Evolutionary conservation across 805 yeast genomes (phyloP).

Genomic region (Suhomyces prunicola): DNA sequence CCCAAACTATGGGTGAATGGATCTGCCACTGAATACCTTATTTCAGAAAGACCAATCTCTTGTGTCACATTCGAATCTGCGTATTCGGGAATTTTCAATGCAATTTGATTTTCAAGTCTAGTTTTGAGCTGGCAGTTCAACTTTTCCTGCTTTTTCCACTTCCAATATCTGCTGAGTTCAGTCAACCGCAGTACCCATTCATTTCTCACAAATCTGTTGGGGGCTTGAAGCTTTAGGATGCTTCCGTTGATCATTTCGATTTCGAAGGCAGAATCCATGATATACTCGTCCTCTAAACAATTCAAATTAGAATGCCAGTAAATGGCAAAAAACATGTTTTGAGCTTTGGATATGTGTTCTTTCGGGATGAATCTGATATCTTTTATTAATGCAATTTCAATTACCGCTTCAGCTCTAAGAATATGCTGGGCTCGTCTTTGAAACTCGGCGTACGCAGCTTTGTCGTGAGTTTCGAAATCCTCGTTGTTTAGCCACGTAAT

Average conservation of each 20-base stretch:
- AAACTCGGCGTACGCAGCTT: constrained; percentile 58
- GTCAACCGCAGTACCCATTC: constrained; percentile 63
- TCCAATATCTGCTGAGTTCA: constrained; percentile 59
- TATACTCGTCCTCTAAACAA: constrained; percentile 22
- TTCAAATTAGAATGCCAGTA: constrained; percentile 30
- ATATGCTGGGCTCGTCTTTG: constrained; percentile 59
- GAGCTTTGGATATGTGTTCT: constrained; percentile 19
- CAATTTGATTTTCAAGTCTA: constrained; percentile 44
- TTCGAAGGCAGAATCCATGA: constrained; percentile 51
- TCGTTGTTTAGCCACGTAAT: constrained; percentile 58
- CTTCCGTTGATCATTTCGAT: constrained; percentile 48
- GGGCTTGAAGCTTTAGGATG: constrained; percentile 53
- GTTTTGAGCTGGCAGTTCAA: constrained; percentile 30
- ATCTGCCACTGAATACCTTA: constrained; percentile 45
- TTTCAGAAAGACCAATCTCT: constrained; percentile 15
- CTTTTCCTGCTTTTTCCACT: constrained; percentile 40
- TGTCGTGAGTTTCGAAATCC: constrained; percentile 50
- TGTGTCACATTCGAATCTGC: constrained; percentile 54
- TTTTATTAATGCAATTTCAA: constrained; percentile 55
- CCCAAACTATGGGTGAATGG: constrained; percentile 53
- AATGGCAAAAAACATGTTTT: constrained; percentile 23
- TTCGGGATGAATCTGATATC: constrained; percentile 34
- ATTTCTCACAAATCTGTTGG: constrained; percentile 44
- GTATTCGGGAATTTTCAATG: constrained; percentile 51
- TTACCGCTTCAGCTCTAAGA: constrained; percentile 53